Evolutionary conservation across 2,329 filamentous ascomycete genomes (phyloP).

Genomic region (Hirsutella thompsonii): DNA sequence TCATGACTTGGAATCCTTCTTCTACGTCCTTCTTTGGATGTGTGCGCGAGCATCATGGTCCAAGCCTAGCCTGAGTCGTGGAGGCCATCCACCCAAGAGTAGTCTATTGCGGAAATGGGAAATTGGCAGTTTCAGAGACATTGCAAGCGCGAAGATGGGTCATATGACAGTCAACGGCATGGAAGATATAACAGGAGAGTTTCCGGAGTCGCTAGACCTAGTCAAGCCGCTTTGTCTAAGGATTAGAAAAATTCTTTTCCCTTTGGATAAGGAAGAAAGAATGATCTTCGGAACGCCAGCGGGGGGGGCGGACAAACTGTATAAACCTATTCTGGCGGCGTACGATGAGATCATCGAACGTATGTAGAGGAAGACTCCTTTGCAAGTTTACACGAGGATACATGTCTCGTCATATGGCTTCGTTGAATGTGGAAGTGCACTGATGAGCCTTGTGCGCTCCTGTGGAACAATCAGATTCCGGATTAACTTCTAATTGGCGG

Average conservation of each 20-base stretch:
- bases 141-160: slow-evolving; percentile 3
- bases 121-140: slow-evolving; percentile 4
- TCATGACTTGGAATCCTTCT: slow-evolving; percentile 5
- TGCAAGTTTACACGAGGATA: no score
- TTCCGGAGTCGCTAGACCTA: slow-evolving; percentile 6
- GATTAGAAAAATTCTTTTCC: slow-evolving; percentile 3
- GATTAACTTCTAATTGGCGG: no score
- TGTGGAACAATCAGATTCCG: no score
- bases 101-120: slow-evolving; percentile 5
- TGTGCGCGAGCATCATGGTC: slow-evolving; percentile 4
- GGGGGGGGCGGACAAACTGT: neutral
- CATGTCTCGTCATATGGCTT: no score
- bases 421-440: no score
- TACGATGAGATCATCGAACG: neutral
- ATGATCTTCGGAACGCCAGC: neutral
- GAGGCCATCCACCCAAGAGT: neutral
- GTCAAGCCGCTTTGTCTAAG: slow-evolving; percentile 8
- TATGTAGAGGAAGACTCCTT: no score
- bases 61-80: slow-evolving; percentile 1
- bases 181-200: slow-evolving; percentile 5
- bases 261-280: neutral
- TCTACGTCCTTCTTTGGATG: no score
- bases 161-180: slow-evolving; percentile 6
- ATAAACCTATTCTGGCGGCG: neutral
- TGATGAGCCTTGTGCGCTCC: no score